Conservation (phyloP, 352 stramenopile genomes). For the Globisporangium yorkense region DNA sequence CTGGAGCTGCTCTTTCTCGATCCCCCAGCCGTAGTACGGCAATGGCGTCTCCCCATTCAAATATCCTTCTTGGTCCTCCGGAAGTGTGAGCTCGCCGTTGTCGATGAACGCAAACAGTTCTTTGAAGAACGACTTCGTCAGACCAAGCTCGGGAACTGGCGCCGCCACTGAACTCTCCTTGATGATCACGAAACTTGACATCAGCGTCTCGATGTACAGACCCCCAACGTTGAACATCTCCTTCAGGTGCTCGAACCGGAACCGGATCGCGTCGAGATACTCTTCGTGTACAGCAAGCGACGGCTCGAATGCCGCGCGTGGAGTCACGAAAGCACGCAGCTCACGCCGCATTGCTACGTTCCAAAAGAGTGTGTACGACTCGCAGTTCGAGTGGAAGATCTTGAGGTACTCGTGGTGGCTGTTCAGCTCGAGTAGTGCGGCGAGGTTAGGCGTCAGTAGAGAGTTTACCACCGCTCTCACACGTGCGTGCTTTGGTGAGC, state of each 20-base stretch:
- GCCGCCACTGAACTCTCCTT: conserved; percentile 40
- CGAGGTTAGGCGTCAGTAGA: conserved; percentile 73
- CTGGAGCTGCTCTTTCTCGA: conserved; percentile 37
- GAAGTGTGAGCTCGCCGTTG: conserved; percentile 41
- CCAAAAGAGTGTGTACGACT: conserved; percentile 82
- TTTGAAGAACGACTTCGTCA: conserved; percentile 62
- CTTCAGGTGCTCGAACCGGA: conserved; percentile 65
- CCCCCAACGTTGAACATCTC: conserved; percentile 60
- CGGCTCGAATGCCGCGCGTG: conserved; percentile 32
- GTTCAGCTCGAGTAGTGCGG: conserved; percentile 45
- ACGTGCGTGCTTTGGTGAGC: conserved; percentile 31
- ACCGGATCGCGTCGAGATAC: conserved; percentile 45
- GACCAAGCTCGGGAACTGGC: conserved; percentile 39
- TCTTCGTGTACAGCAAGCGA: conserved; percentile 25
- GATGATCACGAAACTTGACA: conserved; percentile 61
- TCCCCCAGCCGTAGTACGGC: conserved; percentile 55
- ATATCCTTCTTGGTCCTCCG: conserved; percentile 22
- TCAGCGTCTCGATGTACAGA: conserved; percentile 73
- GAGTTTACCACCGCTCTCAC: conserved; percentile 43
- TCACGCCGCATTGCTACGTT: conserved; percentile 71
- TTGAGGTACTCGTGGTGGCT: conserved; percentile 83
- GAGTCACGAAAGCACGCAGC: conserved; percentile 41
- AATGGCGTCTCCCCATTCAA: conserved; percentile 24
- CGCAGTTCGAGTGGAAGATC: conserved; percentile 69
- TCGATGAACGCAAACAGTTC: conserved; percentile 80